Evolutionary conservation across 192 early-diverging fungal genomes (phyloP), one percentile per base, ranked within the genome.

Genomic region (Entophlyctis helioformis): DNA sequence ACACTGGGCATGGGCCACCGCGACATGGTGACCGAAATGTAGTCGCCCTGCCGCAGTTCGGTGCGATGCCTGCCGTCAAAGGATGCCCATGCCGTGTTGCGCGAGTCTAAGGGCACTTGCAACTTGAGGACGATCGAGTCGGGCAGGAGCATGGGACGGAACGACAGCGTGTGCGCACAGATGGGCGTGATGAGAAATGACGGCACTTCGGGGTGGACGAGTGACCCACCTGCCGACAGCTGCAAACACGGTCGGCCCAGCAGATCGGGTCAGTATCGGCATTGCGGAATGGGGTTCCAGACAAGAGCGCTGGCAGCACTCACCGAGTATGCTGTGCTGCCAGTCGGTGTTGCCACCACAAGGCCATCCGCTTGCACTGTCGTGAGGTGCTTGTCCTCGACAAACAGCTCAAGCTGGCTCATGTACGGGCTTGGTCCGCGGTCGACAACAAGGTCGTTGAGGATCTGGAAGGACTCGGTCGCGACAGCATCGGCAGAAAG

Each of bases 371-470:
- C 91, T 49, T 91, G 87, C 6, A 91, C 84, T 0, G 93, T 94
- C 2, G 95, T 98, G 32, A 98, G 62, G 48, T 92, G 88, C 42
- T 76, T 64, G 27, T 90, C 85, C 47, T 98, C 86, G n/a, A 85
- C 93, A 69, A 83, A 76, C 25, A 75, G 51, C 52, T 75, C 72
- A 42, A 98, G 66, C 48, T 87, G 67, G 28, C 75, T 74, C 76
- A 98, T 83, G 47, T 87, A 93, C 2, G 95, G 79, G 41, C 80
- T 84, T 9, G 91, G 91, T 4, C 95, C 75, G 34, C 94, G 82
- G 62, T 98, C 94, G 19, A 98, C 79, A 1, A 91, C 87, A 15
- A 98, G 57, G 46, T 98, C 95, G 46, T 98, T 98, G 46, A 98
- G 59, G 24, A 98, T 86, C 53, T 92, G 77, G 64, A 89, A 93